Evolutionary conservation across 2,329 filamentous ascomycete genomes (phyloP).

Genomic region (Berkeleyomyces basicola): DNA sequence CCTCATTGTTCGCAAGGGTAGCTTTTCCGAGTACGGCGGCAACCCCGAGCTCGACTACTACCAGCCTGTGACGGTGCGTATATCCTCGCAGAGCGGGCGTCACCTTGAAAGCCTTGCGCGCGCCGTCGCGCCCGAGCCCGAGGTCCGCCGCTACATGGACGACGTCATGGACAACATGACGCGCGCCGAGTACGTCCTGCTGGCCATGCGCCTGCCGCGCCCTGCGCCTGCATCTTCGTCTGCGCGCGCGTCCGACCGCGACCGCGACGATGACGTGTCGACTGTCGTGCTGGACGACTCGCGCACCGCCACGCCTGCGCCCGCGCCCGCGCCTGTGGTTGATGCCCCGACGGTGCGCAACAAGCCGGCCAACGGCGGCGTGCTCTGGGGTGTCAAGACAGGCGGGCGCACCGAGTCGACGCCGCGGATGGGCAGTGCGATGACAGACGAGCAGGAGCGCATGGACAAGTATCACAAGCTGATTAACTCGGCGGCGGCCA

Average conservation of each 20-base stretch:
- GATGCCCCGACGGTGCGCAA: constrained; percentile 14
- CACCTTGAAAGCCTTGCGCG: constrained; percentile 43
- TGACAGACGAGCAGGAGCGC: constrained; percentile 22
- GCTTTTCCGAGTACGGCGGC: constrained; percentile 46
- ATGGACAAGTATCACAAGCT: constrained; percentile 23
- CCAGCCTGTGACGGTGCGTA: constrained; percentile 51
- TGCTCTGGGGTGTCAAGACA: constrained; percentile 22
- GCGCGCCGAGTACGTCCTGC: constrained; percentile 47
- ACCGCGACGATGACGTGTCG: constrained; percentile 16
- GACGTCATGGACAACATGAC: constrained; percentile 54
- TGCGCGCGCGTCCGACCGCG: constrained; percentile 20
- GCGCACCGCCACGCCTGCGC: constrained; percentile 19
- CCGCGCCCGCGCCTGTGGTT: constrained; percentile 3
- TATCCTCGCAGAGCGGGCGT: constrained; percentile 36
- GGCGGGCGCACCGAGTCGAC: constrained; percentile 3
- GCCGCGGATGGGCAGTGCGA: not conserved
- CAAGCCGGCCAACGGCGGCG: constrained; percentile 18
- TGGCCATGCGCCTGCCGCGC: constrained; percentile 49
- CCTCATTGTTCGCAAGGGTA: constrained; percentile 57
- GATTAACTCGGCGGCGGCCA: constrained; percentile 23
- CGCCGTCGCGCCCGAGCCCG: constrained; percentile 45
- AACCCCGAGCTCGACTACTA: constrained; percentile 54
- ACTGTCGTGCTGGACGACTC: constrained; percentile 20
- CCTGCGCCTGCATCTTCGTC: not conserved
- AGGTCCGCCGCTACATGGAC: constrained; percentile 51